Conservation (phyloP, 768 basidiomycete genomes). For the Mycena filopes region DNA sequence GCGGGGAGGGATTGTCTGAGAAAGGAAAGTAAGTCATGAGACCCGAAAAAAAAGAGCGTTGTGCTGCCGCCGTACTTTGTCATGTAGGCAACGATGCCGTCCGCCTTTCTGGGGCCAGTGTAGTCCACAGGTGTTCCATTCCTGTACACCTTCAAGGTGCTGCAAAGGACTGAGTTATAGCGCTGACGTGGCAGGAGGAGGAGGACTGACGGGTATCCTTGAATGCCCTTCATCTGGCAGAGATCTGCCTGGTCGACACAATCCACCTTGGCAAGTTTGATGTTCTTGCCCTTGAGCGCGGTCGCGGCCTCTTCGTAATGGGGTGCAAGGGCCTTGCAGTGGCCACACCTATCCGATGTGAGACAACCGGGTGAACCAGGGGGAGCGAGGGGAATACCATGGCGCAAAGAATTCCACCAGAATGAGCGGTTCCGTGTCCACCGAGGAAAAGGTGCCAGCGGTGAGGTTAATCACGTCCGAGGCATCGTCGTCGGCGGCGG, state of each 20-base stretch:
- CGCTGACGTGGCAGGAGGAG: slow-evolving; percentile 20
- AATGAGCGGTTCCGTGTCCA: slow-evolving; percentile 76
- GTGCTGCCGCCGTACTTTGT: slow-evolving; percentile 75
- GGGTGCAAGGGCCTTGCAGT: slow-evolving; percentile 95
- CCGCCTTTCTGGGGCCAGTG: slow-evolving; percentile 89
- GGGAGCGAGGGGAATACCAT: slow-evolving; percentile 58
- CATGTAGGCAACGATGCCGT: slow-evolving; percentile 98
- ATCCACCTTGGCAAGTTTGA: slow-evolving; percentile 96
- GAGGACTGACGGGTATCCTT: slow-evolving; percentile 94
- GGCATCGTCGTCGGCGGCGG: slow-evolving; percentile 63
- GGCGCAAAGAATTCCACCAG: slow-evolving; percentile 97
- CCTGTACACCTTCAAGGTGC: slow-evolving; percentile 92
- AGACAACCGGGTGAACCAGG: not conserved
- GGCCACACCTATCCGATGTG: slow-evolving; percentile 76
- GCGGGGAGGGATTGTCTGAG: slow-evolving; percentile 91
- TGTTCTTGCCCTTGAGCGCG: slow-evolving; percentile 86
- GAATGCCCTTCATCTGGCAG: slow-evolving; percentile 87
- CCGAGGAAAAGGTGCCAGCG: slow-evolving; percentile 72
- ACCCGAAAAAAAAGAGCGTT: not conserved
- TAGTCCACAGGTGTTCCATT: slow-evolving; percentile 86
- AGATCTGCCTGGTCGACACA: slow-evolving; percentile 95
- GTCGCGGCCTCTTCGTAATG: slow-evolving; percentile 96
- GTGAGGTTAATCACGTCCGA: slow-evolving; percentile 89
- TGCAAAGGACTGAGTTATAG: slow-evolving; percentile 39
- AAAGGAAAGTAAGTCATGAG: slow-evolving; percentile 19